Conservation (phyloP, 495 filamentous ascomycete species). For the Penicillium antarcticum region DNA sequence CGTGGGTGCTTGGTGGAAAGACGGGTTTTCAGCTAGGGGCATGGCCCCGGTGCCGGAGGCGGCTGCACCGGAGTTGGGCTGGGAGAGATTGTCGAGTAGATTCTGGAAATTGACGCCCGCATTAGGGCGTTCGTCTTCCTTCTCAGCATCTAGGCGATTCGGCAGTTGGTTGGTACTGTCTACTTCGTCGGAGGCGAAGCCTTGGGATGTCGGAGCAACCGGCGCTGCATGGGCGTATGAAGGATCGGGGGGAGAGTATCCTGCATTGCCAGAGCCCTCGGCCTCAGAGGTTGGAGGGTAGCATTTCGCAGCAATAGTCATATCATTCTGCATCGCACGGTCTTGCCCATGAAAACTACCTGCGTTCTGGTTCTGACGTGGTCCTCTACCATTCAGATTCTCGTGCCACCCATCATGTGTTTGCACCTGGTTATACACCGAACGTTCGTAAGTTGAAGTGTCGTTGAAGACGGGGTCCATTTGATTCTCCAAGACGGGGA, state of each 20-base stretch:
- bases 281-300: conserved; percentile 27
- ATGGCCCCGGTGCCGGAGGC: conserved; percentile 23
- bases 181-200: conserved; percentile 30
- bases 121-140: conserved; percentile 13
- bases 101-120: conserved; percentile 50
- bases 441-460: conserved; percentile 51
- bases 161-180: conserved; percentile 24
- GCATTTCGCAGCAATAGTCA: conserved; percentile 19
- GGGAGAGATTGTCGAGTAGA: conserved; percentile 50
- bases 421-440: conserved; percentile 15
- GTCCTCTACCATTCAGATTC: conserved; percentile 14
- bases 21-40: conserved; percentile 27
- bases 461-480: conserved; percentile 72
- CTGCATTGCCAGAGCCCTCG: conserved; percentile 3
- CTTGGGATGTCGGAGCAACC: conserved; percentile 51
- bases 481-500: conserved; percentile 68
- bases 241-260: conserved; percentile 32
- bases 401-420: conserved; percentile 20
- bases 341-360: conserved; percentile 23
- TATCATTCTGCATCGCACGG: conserved; percentile 15
- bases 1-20: conserved; percentile 32
- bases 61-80: conserved; percentile 29
- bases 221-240: conserved; percentile 43
- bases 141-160: conserved; percentile 27
- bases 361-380: conserved; percentile 15